phyloP scores from a whole-genome alignment of 768 basidiomycete genomes.

The Lentinula lateritia region DNA sequence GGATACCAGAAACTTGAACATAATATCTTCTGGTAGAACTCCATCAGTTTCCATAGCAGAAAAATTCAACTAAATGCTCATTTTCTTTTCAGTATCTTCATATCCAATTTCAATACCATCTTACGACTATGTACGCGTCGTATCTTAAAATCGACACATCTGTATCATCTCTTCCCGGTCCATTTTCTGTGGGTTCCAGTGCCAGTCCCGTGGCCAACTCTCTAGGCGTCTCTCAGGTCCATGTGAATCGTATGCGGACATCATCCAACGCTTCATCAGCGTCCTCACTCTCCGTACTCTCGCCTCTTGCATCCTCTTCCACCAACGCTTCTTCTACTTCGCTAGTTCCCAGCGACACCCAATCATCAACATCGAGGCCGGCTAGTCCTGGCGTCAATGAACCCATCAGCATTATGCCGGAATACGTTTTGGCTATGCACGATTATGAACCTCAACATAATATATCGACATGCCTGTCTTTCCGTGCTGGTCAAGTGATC shows the following conservation, averaged over 20 bases:
- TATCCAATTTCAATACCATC: neutral
- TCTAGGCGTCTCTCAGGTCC: slow-evolving; percentile 25
- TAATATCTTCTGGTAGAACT: neutral
- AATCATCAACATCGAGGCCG: slow-evolving; percentile 32
- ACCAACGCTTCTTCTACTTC: slow-evolving; percentile 51
- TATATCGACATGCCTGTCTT: slow-evolving; percentile 78
- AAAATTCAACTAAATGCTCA: neutral
- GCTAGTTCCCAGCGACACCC: slow-evolving; percentile 30
- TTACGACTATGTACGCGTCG: slow-evolving; percentile 19
- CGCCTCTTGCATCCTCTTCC: slow-evolving; percentile 43
- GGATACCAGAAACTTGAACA: neutral
- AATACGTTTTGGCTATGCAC: slow-evolving; percentile 89
- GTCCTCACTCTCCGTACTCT: slow-evolving; percentile 51
- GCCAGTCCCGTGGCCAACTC: slow-evolving; percentile 15
- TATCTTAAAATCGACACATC: slow-evolving; percentile 23
- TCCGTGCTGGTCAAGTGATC: slow-evolving; percentile 87
- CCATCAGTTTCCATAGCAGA: neutral
- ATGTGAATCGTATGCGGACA: slow-evolving; percentile 36
- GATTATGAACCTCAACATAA: slow-evolving; percentile 75
- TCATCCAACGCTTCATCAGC: slow-evolving; percentile 51
- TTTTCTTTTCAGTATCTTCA: neutral
- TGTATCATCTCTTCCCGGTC: slow-evolving; percentile 13
- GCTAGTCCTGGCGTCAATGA: slow-evolving; percentile 34
- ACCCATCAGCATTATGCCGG: slow-evolving; percentile 43
- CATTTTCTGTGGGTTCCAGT: slow-evolving; percentile 7